A percentile compares a stretch with the other conserved stretches of the same genome.
Evolutionary conservation across 2,329 filamentous ascomycete species (phyloP).

Genomic region (Cladosporium sp.): DNA sequence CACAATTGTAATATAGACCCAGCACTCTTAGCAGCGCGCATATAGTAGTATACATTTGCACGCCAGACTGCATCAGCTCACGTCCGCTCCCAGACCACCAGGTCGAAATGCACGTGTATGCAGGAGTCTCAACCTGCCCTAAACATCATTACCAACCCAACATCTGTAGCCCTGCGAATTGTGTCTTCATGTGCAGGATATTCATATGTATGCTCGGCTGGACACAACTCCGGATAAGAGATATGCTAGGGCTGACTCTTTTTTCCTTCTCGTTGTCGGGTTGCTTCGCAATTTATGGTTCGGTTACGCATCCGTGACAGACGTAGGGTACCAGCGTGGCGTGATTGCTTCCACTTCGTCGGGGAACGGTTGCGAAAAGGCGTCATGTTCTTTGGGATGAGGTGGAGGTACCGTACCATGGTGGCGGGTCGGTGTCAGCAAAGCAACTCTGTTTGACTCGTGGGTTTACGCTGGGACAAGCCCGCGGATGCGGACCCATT

Average conservation of each 20-base stretch:
- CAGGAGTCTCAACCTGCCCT: not conserved
- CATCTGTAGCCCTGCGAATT: not conserved
- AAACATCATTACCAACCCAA: not conserved
- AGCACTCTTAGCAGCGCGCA: not conserved
- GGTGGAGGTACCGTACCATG: not conserved
- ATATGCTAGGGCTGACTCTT: not conserved
- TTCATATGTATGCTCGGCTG: not conserved
- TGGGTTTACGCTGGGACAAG: not conserved
- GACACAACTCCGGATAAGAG: not conserved
- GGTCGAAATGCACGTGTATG: not conserved
- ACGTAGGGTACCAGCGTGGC: not conserved
- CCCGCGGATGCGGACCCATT: not conserved
- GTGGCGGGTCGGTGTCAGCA: constrained; percentile 5
- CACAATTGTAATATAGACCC: not conserved
- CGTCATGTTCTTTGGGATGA: not conserved
- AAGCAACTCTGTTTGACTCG: constrained; percentile 5
- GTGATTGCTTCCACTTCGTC: not conserved
- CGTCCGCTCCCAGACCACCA: not conserved
- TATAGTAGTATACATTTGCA: not conserved
- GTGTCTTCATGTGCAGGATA: not conserved
- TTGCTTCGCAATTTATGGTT: not conserved
- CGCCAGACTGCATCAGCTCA: not conserved
- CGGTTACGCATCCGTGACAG: not conserved
- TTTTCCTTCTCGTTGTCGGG: not conserved
- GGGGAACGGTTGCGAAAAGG: constrained; percentile 5